Evolutionary conservation across 805 yeast genomes (phyloP).

Genomic region (Maudiozyma serrabonitensis): DNA sequence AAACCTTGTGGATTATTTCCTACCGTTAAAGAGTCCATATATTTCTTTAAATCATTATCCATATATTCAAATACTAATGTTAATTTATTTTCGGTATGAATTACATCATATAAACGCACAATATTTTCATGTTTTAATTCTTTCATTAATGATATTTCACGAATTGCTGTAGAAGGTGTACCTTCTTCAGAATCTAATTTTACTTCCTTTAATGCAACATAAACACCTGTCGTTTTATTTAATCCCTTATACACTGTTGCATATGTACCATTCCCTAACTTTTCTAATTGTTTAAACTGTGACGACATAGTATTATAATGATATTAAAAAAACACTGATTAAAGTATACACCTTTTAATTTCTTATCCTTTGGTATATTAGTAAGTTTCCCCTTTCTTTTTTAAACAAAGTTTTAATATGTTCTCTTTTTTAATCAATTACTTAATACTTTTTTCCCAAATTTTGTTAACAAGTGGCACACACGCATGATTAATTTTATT

Average conservation of each 20-base stretch:
- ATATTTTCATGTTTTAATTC: conserved; percentile 91
- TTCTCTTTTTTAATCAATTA: too few species aligned
- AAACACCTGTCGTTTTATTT: conserved; percentile 84
- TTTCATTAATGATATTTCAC: conserved; percentile 89
- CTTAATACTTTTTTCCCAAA: too few species aligned
- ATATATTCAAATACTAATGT: conserved; percentile 89
- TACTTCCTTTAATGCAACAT: conserved; percentile 92
- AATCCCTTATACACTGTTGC: conserved; percentile 97
- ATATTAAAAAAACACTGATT: too few species aligned
- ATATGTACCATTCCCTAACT: conserved; percentile 61
- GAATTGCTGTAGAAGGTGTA: conserved; percentile 94
- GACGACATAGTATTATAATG: conserved; percentile 15
- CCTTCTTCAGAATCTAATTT: conserved; percentile 96
- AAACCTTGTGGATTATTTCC: conserved; percentile 27
- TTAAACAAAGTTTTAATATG: too few species aligned
- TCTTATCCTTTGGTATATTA: too few species aligned
- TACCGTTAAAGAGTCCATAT: conserved; percentile 65
- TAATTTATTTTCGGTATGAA: conserved; percentile 90
- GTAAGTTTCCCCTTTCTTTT: too few species aligned
- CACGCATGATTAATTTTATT: too few species aligned
- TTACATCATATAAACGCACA: conserved; percentile 84
- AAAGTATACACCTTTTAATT: too few species aligned
- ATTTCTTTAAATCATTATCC: conserved; percentile 89
- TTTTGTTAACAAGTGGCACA: too few species aligned
- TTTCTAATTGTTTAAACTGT: conserved; percentile 30